phyloP scores from a whole-genome alignment of 805 yeast genomes.

The Kodamaea nitidulidarum region DNA sequence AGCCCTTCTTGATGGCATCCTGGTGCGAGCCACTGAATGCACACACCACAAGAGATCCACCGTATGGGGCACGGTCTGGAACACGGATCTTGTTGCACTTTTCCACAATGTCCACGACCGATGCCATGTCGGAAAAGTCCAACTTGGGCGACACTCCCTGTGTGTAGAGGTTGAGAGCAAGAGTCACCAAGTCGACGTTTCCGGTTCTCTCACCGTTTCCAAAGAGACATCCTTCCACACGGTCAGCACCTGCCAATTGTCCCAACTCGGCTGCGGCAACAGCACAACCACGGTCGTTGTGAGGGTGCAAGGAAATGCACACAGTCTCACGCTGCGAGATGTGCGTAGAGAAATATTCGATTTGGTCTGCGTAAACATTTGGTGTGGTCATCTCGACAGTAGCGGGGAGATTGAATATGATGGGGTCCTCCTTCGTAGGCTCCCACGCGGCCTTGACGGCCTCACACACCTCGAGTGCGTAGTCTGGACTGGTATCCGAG shows the following conservation, averaged over 20 bases:
- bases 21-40: conserved; percentile 87
- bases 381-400: conserved; percentile 82
- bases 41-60: conserved; percentile 78
- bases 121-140: conserved; percentile 64
- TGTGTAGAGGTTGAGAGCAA: conserved; percentile 73
- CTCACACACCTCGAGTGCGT: conserved; percentile 62
- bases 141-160: conserved; percentile 71
- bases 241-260: conserved; percentile 80
- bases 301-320: conserved; percentile 75
- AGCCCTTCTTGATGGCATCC: conserved; percentile 85
- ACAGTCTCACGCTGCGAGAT: conserved; percentile 65
- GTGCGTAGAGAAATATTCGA: conserved; percentile 63
- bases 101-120: conserved; percentile 69
- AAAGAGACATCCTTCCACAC: conserved; percentile 81
- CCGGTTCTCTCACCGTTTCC: conserved; percentile 90
- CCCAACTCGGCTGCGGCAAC: conserved; percentile 88
- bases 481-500: conserved; percentile 64
- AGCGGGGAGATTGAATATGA: conserved; percentile 79
- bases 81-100: conserved; percentile 79
- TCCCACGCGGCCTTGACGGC: conserved; percentile 75
- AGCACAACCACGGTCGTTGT: conserved; percentile 83
- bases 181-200: conserved; percentile 75
- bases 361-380: conserved; percentile 79
- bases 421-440: conserved; percentile 60
- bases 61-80: conserved; percentile 76